phyloP scores from a whole-genome alignment of 2,329 filamentous ascomycete species.

The Helotiales sp. region DNA sequence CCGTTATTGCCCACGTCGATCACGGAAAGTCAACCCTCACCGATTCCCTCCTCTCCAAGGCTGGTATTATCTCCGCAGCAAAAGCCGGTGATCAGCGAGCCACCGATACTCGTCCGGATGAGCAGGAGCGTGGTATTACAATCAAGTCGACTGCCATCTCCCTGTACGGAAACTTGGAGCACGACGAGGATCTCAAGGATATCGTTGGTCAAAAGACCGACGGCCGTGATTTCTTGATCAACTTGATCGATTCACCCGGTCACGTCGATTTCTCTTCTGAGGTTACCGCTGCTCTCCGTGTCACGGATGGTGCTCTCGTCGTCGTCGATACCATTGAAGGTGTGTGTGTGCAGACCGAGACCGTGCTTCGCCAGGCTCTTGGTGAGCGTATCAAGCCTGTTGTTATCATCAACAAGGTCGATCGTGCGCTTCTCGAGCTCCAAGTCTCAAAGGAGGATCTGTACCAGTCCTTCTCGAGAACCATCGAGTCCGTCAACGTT shows the following conservation, averaged over 20 bases:
- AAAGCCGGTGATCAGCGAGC: constrained; percentile 96
- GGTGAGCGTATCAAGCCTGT: constrained; percentile 99
- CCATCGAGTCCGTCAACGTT: constrained; percentile 99
- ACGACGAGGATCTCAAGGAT: constrained; percentile 90
- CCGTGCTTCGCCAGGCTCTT: constrained; percentile 97
- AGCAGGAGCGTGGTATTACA: constrained; percentile 99
- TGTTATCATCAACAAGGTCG: constrained; percentile 99
- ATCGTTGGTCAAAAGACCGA: constrained; percentile 85
- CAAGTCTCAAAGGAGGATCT: constrained; percentile 99
- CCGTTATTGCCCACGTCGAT: constrained; percentile 99
- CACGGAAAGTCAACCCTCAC: constrained; percentile 99
- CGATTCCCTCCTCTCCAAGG: constrained; percentile 98
- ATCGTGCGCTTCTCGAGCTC: constrained; percentile 98
- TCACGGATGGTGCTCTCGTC: constrained; percentile 98
- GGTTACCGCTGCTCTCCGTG: constrained; percentile 98
- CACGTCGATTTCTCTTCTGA: constrained; percentile 99
- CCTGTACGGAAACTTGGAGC: constrained; percentile 83
- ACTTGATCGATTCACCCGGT: constrained; percentile 99
- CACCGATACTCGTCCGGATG: constrained; percentile 95
- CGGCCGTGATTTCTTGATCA: constrained; percentile 98
- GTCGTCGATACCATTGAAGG: constrained; percentile 99
- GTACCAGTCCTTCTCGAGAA: constrained; percentile 99
- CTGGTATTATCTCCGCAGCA: constrained; percentile 98
- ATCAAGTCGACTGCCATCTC: constrained; percentile 99
- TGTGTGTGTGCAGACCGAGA: constrained; percentile 99